Conservation (phyloP, 129 eudicot genomes). For the Sambucus nigra region DNA sequence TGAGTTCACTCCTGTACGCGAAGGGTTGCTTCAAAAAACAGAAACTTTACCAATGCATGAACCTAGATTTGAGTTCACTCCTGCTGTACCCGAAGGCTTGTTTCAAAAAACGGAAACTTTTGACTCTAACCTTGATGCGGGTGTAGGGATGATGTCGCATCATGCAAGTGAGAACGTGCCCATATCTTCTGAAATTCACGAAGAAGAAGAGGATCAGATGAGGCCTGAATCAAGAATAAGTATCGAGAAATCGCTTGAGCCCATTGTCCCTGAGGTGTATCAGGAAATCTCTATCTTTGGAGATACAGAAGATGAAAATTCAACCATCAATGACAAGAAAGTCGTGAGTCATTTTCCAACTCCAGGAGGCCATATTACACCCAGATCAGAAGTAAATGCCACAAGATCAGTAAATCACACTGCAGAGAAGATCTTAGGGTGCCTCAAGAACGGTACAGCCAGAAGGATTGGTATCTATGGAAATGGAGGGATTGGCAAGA, state of each 20-base stretch:
- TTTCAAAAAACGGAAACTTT: not conserved
- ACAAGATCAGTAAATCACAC: not conserved
- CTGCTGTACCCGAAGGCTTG: no score
- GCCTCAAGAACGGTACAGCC: not conserved
- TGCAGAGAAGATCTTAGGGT: not conserved
- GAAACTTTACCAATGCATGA: not conserved
- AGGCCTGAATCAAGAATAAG: not conserved
- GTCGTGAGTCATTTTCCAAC: no score
- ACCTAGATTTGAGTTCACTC: not conserved
- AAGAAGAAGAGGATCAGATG: constrained; percentile 2
- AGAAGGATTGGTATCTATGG: constrained; percentile 12
- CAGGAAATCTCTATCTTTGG: no score
- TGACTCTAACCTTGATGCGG: not conserved
- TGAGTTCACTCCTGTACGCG: not conserved
- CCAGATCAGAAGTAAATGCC: not conserved
- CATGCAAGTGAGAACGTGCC: no score
- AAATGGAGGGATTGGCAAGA: constrained; percentile 15
- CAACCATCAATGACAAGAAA: no score
- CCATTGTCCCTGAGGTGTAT: no score
- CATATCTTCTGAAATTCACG: not conserved
- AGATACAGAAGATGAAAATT: no score
- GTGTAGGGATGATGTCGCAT: no score
- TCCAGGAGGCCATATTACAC: no score
- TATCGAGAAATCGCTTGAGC: no score
- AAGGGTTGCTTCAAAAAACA: not conserved